Evolutionary conservation across 768 basidiomycete genomes (phyloP).

Genomic region (Calvatia gigantea): DNA sequence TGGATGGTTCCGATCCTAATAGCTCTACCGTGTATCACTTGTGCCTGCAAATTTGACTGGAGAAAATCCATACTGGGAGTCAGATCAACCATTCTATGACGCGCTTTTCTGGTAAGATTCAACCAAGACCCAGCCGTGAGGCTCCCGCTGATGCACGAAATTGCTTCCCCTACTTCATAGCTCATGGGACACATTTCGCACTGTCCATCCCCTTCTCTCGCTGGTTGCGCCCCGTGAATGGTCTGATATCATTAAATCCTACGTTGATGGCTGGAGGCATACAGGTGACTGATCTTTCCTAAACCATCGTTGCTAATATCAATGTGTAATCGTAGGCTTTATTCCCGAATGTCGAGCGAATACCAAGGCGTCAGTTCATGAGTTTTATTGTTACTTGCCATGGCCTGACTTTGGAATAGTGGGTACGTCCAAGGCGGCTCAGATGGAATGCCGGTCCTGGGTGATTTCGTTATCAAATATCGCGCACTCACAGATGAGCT

Average conservation of each 20-base stretch:
- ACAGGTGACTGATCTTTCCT: conserved; percentile 27
- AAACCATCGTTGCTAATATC: not conserved
- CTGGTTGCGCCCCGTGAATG: conserved; percentile 41
- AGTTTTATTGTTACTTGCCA: conserved; percentile 8
- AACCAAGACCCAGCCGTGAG: not conserved
- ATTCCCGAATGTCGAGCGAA: conserved; percentile 50
- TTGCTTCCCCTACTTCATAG: conserved; percentile 27
- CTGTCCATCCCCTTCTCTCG: conserved; percentile 47
- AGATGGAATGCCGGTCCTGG: conserved; percentile 50
- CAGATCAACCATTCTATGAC: conserved; percentile 45
- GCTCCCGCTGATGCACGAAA: not conserved
- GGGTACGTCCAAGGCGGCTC: conserved; percentile 49
- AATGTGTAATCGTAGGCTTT: conserved; percentile 26
- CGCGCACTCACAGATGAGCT: conserved; percentile 30
- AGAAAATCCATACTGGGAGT: conserved; percentile 51
- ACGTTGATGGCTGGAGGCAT: conserved; percentile 49
- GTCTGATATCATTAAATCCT: conserved; percentile 44
- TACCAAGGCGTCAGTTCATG: conserved; percentile 35
- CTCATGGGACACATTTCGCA: conserved; percentile 54
- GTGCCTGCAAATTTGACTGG: conserved; percentile 48
- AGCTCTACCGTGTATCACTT: conserved; percentile 49
- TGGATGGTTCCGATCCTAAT: not conserved
- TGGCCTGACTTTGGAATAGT: conserved; percentile 17
- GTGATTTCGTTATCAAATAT: conserved; percentile 50
- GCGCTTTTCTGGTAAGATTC: conserved; percentile 43